These are phyloP conservation scores for Mortierella sp. DNA, from an alignment of 371 early-diverging fungal species.

Conservation along the genomic window DNA sequence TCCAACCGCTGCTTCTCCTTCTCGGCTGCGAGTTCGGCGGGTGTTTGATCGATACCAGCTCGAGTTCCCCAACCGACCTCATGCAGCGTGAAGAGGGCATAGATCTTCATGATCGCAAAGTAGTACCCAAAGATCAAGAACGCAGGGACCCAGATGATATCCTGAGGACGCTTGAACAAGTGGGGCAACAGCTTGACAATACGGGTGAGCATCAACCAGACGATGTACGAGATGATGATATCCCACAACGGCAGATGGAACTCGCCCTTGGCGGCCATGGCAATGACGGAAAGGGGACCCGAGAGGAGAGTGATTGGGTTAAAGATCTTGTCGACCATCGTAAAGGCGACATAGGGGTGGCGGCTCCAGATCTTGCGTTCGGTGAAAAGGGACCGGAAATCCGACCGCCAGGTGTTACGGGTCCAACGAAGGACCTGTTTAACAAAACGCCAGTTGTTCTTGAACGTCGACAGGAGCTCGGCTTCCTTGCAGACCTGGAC, in stretches of 20 bases:
- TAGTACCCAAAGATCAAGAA: conserved; percentile 80
- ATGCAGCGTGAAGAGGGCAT: conserved; percentile 79
- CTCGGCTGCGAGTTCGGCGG: conserved; percentile 42
- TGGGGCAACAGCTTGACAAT: conserved; percentile 81
- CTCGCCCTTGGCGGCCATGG: conserved; percentile 57
- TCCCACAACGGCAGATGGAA: conserved; percentile 68
- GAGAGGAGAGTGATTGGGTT: conserved; percentile 81
- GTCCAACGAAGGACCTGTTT: conserved; percentile 83
- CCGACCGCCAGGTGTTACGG: conserved; percentile 84
- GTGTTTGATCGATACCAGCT: conserved; percentile 62
- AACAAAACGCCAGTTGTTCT: conserved; percentile 84
- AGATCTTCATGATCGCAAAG: conserved; percentile 81
- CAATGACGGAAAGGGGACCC: conserved; percentile 72
- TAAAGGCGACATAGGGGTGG: conserved; percentile 82
- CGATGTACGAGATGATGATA: conserved; percentile 71
- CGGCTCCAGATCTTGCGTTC: conserved; percentile 76
- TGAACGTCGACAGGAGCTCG: conserved; percentile 79
- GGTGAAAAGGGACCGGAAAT: conserved; percentile 73
- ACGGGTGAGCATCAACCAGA: conserved; percentile 77
- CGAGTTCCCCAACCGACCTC: conserved; percentile 85
- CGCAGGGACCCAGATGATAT: conserved; percentile 74
- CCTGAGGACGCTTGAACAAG: conserved; percentile 76
- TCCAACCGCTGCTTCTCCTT: conserved; percentile 37
- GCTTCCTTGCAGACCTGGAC: conserved; percentile 82
- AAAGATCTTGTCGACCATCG: conserved; percentile 83